Evolutionary conservation across 768 basidiomycete species (phyloP).

Genomic region (Tricholoma furcatifolium): DNA sequence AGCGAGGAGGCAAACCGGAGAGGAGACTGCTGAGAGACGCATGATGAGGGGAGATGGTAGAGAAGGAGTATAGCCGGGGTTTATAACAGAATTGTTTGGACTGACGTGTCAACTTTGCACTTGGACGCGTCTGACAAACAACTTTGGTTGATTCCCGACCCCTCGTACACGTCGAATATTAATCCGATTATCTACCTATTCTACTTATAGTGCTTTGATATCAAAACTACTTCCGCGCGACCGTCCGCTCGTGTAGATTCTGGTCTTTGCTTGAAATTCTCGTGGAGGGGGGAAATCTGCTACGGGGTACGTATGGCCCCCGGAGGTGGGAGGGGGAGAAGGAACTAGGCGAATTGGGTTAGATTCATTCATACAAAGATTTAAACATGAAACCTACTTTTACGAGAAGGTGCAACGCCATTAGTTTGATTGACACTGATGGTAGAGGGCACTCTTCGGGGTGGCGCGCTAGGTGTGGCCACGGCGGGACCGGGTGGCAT

Average conservation of each 20-base stretch:
- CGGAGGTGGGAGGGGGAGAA: conserved; percentile 58
- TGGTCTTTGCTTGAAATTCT: conserved; percentile 47
- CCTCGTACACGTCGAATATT: conserved; percentile 6
- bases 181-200: conserved; percentile 3
- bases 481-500: conserved; percentile 18
- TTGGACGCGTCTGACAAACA: conserved; percentile 15
- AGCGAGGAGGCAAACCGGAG: conserved; percentile 53
- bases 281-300: conserved; percentile 78
- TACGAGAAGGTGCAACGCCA: conserved; percentile 39
- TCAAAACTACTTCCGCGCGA: conserved; percentile 74
- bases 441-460: conserved; percentile 11
- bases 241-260: conserved; percentile 65
- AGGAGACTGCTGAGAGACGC: conserved; percentile 58
- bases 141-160: conserved; percentile 6
- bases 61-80: conserved; percentile 17
- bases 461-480: conserved; percentile 7
- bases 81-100: conserved; percentile 29
- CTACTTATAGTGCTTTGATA: conserved; percentile 33
- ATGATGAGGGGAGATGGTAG: conserved; percentile 41
- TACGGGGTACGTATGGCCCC: conserved; percentile 73
- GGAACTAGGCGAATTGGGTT: conserved; percentile 32
- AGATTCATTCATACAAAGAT: background rate
- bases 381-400: conserved; percentile 38
- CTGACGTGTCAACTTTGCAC: conserved; percentile 49
- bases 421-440: conserved; percentile 12